Base-by-base conservation (phyloP, 768 basidiomycete species). In the Rhizopogon roseolus region DNA sequence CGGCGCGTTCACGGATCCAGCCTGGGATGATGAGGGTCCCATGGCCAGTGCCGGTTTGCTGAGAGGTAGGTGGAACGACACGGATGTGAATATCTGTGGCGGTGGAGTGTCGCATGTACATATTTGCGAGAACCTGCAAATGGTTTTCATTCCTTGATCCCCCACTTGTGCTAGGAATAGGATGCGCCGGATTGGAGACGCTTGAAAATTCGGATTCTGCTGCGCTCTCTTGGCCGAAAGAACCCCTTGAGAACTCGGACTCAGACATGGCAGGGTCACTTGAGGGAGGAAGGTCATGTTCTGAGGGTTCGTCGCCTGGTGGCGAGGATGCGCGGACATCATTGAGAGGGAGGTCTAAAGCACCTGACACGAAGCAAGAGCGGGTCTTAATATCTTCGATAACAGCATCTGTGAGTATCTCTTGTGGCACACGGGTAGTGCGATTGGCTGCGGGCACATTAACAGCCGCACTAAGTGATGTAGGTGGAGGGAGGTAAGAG, bases 1-100 rank as follows among this genome's bases (percentile, higher is more conserved):
- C 85, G 1, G 88, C 88, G 13, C 95, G 78, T 66, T 98, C 96
- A 41, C 96, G 73, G 39, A 99, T 79, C 97, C 97, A 99, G 2
- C 96, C 96, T 1, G 96, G 96, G 41, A 98, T 81, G 42, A 90
- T 75, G 43, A 97, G 68, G 0, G 86, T 92, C 0, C 90, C 93
- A 7, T 79, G 73, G 2, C 90, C 90, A 1, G 87, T 86, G 1
- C 88, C 86, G 11, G 76, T 72, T 60, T 84, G 85, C 62, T 88
- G 86, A 11, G 80, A 73, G 2, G 71, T 64, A 6, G 90, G 87
- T 28, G 89, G 88, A 14, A 76, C 70, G 19, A 92, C 88, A 3
- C 76, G 79, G 70, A 92, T 78, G 5, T 77, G 79, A 41, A 93
- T 69, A 57, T 90, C 81, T 5, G 86, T 88, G 6, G 90, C 88